Percentiles rank a stretch among this genome's conserved stretches.
phyloP scores from a whole-genome alignment of 306 rosid genomes.

The Cucurbita ficifolia region DNA sequence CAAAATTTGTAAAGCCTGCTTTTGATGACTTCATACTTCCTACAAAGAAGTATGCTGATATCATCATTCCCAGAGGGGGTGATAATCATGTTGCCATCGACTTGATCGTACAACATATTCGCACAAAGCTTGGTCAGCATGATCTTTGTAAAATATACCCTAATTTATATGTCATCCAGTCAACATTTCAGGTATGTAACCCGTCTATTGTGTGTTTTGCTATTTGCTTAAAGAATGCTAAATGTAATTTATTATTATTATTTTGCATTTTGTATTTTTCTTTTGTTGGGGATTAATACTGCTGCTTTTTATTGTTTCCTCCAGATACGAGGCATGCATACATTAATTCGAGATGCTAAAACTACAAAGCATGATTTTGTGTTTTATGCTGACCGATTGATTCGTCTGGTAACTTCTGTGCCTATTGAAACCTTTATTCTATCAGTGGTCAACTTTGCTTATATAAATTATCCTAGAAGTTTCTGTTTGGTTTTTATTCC shows the following conservation, averaged over 20 bases:
- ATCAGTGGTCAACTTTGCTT: neutral
- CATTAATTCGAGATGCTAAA: constrained; percentile 81
- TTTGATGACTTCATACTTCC: constrained; percentile 97
- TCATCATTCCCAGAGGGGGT: constrained; percentile 97
- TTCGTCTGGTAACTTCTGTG: constrained; percentile 65
- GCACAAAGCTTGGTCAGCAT: constrained; percentile 96
- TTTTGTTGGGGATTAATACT: constrained; percentile 1
- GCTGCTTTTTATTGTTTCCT: neutral
- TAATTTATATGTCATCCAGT: constrained; percentile 73
- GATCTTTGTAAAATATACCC: constrained; percentile 98
- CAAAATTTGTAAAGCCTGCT: constrained; percentile 95
- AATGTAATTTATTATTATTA: neutral
- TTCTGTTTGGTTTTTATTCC: neutral
- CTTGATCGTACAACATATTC: constrained; percentile 93
- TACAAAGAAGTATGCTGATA: constrained; percentile 96
- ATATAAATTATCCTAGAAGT: neutral
- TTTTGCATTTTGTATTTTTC: neutral
- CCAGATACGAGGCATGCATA: constrained; percentile 97
- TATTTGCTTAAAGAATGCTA: neutral
- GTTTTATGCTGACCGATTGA: constrained; percentile 87
- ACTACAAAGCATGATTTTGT: constrained; percentile 92
- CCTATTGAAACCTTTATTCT: neutral
- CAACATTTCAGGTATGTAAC: constrained; percentile 97
- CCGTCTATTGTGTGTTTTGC: neutral
- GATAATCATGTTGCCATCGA: constrained; percentile 97